phyloP scores from a whole-genome alignment of 257 asterid genomes.

The Solanum bulbocastanum region DNA sequence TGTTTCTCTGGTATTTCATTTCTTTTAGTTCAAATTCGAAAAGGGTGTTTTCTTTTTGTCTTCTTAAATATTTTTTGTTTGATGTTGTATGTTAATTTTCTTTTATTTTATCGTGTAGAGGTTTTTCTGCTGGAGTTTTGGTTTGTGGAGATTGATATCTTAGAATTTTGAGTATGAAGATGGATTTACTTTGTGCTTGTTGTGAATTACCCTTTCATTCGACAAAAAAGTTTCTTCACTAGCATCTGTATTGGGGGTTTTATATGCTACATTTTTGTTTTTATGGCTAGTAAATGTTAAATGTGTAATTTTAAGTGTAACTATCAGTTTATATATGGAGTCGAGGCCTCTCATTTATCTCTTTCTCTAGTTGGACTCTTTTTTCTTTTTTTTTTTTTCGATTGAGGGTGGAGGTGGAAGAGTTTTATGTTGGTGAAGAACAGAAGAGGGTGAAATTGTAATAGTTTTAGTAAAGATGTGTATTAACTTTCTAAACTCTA shows the following conservation, averaged over 20 bases:
- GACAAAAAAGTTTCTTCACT: background rate
- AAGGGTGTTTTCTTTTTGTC: background rate
- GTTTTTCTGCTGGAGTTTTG: background rate
- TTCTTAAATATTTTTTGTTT: background rate
- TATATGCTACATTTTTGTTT: background rate
- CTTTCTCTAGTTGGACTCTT: background rate
- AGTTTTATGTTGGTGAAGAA: background rate
- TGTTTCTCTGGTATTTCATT: conserved; percentile 38
- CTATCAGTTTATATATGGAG: background rate
- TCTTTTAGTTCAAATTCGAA: background rate
- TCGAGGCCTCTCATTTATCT: background rate
- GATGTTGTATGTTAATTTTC: background rate
- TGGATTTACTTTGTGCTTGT: background rate
- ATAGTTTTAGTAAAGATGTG: background rate
- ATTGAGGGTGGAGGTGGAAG: background rate
- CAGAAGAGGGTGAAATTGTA: background rate
- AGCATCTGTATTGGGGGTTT: background rate
- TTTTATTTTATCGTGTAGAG: background rate
- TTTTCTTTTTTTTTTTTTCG: background rate
- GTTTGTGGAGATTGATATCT: background rate
- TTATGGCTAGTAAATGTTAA: background rate
- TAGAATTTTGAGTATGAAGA: background rate
- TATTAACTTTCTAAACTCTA: no score
- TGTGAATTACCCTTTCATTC: background rate
- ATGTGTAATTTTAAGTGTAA: background rate